Evolutionary conservation across 2,329 filamentous ascomycete species (phyloP), one percentile per base, ranked within the genome.

Genomic region (Talaromyces atroroseus): DNA sequence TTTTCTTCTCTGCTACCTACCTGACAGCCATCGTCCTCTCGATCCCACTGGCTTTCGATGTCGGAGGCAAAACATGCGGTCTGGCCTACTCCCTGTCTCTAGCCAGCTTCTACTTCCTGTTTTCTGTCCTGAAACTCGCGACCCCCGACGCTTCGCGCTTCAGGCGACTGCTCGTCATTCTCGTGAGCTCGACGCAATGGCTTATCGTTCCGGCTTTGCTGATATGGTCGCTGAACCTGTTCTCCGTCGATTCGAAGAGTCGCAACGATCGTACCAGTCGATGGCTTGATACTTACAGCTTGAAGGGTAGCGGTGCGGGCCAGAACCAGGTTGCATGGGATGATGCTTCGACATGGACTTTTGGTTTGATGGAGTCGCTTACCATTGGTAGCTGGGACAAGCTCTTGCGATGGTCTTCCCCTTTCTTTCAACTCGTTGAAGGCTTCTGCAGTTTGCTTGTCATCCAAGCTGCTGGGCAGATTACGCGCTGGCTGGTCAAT

Each of bases 11-110:
- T 76, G 80, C 87, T 70, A 76, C 90, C 75, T 97, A 96, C 77
- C 85, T 97, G 66, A 82, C 92, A 75, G 89, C 89, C 76, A 91
- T 96, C 73, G 86, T 97, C 69, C 88, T 97, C 70, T 96, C 91
- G 60, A 94, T 99, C 71, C 94, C 94, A 60, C 86, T 99, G 70
- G 90, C 92, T 67, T 97, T 97, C 78, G 94, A 99, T 83, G 92
- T 97, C 68, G 94, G 94, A 71, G 94, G 94, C 60, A 87, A 90
- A 67, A 92, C 94, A 66, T 95, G 91, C 69, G 94, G 94, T 58
- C 81, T 99, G 68, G 92, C 91, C 61, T 97, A 95, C 78, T 96
- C 91, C 69, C 82, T 97, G 54, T 85, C 89, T 49, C 83, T 97
- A 54, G 92, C 92, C 64, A 80, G 82, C 66, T 97, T 95, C 80